phyloP scores from a whole-genome alignment of 2,329 filamentous ascomycete genomes.

The Monilinia polystroma region DNA sequence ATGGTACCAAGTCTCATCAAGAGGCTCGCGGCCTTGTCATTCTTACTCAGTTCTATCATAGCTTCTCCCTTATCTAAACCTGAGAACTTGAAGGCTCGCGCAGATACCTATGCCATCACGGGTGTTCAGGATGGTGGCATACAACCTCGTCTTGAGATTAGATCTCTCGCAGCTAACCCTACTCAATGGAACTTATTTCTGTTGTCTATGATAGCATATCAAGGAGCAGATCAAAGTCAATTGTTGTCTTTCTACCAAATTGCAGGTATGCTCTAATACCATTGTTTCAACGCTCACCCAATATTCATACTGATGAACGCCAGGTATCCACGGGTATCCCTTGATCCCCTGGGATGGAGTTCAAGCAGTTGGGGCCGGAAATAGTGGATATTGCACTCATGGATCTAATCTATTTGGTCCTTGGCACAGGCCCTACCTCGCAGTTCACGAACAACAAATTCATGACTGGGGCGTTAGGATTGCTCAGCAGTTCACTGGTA shows the following conservation, averaged over 20 bases:
- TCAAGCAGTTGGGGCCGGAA: constrained; percentile 46
- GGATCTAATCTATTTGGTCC: constrained; percentile 70
- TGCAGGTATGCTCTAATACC: constrained; percentile 52
- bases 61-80: constrained; percentile 7
- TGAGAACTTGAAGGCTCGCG: constrained; percentile 6
- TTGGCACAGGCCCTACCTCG: constrained; percentile 81
- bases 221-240: constrained; percentile 65
- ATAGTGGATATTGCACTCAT: constrained; percentile 80
- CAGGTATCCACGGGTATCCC: constrained; percentile 22
- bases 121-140: constrained; percentile 17
- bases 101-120: constrained; percentile 17
- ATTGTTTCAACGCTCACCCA: background rate
- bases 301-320: background rate
- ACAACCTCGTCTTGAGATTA: constrained; percentile 61
- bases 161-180: constrained; percentile 56
- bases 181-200: constrained; percentile 75
- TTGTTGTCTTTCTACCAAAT: constrained; percentile 75
- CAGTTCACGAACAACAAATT: constrained; percentile 54
- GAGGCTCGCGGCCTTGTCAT: background rate
- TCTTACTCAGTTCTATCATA: constrained; percentile 1
- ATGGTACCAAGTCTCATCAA: constrained; percentile 11
- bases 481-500: constrained; percentile 51
- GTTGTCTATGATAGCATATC: constrained; percentile 63
- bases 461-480: constrained; percentile 43
- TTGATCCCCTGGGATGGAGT: constrained; percentile 40